Conservation (phyloP, 768 basidiomycete genomes). For the Suillus decipiens region DNA sequence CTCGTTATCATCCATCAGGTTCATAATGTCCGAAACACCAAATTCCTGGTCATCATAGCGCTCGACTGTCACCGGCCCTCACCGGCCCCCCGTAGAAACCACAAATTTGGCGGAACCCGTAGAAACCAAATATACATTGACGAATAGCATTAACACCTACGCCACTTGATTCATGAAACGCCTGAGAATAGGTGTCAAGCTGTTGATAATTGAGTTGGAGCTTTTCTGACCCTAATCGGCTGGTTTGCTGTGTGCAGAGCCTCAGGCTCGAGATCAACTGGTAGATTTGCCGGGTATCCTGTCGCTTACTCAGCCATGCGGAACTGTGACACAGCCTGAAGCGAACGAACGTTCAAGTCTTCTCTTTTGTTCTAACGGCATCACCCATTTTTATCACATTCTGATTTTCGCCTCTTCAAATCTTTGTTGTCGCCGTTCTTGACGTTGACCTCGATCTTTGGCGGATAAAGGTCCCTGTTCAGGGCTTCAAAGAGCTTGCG, state of each 20-base stretch:
- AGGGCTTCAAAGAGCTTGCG: conserved; percentile 20
- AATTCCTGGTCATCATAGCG: neutral
- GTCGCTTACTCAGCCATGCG: neutral
- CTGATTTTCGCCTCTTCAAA: conserved; percentile 6
- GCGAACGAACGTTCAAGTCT: neutral
- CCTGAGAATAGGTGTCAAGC: conserved; percentile 2
- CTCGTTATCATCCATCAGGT: no score
- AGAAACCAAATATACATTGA: conserved; percentile 9
- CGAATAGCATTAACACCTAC: conserved; percentile 10
- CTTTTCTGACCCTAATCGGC: neutral
- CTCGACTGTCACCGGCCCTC: neutral
- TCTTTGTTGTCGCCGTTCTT: neutral
- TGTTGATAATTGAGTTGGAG: neutral
- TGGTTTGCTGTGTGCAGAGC: no score
- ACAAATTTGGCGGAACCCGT: neutral
- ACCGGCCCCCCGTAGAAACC: neutral
- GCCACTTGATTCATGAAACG: conserved; percentile 2
- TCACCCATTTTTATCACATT: conserved; percentile 3
- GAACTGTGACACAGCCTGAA: no score
- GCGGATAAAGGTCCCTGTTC: neutral
- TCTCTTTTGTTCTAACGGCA: conserved; percentile 5
- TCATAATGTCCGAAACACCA: neutral
- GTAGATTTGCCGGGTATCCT: neutral
- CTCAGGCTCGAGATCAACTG: neutral
- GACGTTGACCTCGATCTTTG: neutral